A percentile compares a stretch with the other conserved stretches of the same genome.
Conservation (phyloP, 2,329 filamentous ascomycete species). For the Colletotrichum coccodes region DNA sequence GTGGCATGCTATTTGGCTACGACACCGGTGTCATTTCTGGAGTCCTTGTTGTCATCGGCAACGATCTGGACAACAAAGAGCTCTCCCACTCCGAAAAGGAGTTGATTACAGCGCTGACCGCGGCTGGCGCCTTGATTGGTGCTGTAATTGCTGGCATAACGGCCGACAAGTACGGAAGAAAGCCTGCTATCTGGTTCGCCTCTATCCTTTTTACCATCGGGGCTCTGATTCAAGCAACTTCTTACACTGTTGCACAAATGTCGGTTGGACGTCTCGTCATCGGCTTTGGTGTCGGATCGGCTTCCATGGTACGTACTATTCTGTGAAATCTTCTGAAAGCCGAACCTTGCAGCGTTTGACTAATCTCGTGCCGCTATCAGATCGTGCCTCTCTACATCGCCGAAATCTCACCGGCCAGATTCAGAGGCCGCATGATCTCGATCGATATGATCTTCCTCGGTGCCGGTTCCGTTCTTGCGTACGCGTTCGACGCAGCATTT, state of each 20-base stretch:
- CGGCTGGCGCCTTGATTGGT: constrained; percentile 36
- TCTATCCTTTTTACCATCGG: constrained; percentile 35
- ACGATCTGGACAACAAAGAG: constrained; percentile 58
- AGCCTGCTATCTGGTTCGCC: constrained; percentile 23
- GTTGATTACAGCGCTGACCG: constrained; percentile 35
- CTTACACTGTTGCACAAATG: constrained; percentile 36
- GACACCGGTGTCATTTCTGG: constrained; percentile 61
- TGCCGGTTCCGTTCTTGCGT: constrained; percentile 35
- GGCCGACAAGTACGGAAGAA: constrained; percentile 37
- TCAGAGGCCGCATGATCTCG: constrained; percentile 38
- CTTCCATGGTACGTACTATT: constrained; percentile 48
- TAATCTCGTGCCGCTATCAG: too few species aligned
- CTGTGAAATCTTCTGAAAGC: neutral
- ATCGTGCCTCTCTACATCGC: constrained; percentile 37
- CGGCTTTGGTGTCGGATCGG: constrained; percentile 53
- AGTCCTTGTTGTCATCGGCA: constrained; percentile 53
- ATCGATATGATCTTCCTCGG: constrained; percentile 38
- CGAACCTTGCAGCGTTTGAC: too few species aligned
- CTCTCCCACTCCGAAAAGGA: constrained; percentile 57
- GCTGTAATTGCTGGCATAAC: constrained; percentile 37
- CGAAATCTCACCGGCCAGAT: constrained; percentile 37
- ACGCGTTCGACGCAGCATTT: constrained; percentile 44
- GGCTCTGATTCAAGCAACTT: constrained; percentile 34
- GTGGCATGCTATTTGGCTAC: constrained; percentile 47
- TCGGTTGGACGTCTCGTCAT: constrained; percentile 35